These are phyloP conservation scores for Chlorella variabilis DNA, from an alignment of 163 green algal species.

Conservation along the genomic window DNA sequence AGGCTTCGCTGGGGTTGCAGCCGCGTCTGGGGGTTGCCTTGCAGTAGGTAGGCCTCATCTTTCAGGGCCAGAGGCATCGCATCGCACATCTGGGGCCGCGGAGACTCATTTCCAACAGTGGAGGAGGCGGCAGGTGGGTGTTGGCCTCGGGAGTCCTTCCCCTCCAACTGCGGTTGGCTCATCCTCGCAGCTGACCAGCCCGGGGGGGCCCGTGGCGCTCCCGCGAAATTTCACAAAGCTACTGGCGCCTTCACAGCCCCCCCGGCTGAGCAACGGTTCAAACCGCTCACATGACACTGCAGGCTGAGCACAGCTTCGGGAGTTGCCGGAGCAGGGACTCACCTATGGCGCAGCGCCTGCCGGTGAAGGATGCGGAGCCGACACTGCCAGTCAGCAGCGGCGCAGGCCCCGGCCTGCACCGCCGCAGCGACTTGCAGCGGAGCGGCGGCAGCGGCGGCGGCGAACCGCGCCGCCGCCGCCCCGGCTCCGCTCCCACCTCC, in stretches of 20 bases:
- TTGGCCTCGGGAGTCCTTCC: no score
- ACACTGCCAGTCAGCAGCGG: not conserved
- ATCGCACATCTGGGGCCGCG: no score
- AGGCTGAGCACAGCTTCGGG: not conserved
- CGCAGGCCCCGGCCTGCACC: not conserved
- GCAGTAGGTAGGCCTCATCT: no score
- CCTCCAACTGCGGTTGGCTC: no score
- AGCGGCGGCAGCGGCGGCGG: not conserved
- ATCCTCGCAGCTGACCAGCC: no score
- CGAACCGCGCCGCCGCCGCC: not conserved
- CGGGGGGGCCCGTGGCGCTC: not conserved
- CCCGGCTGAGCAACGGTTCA: not conserved
- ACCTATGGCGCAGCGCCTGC: not conserved
- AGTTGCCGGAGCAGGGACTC: not conserved
- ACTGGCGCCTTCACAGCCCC: no score
- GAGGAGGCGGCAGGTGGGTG: no score
- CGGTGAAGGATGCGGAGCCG: not conserved
- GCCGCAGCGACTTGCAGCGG: not conserved
- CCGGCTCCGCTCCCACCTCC: not conserved
- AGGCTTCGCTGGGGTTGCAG: no score
- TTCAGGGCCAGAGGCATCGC: no score
- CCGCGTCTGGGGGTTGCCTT: no score
- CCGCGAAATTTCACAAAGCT: not conserved
- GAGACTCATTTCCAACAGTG: no score
- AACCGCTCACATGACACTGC: not conserved